Conservation (phyloP, 352 stramenopile species). For the Pythium coloratum region DNA sequence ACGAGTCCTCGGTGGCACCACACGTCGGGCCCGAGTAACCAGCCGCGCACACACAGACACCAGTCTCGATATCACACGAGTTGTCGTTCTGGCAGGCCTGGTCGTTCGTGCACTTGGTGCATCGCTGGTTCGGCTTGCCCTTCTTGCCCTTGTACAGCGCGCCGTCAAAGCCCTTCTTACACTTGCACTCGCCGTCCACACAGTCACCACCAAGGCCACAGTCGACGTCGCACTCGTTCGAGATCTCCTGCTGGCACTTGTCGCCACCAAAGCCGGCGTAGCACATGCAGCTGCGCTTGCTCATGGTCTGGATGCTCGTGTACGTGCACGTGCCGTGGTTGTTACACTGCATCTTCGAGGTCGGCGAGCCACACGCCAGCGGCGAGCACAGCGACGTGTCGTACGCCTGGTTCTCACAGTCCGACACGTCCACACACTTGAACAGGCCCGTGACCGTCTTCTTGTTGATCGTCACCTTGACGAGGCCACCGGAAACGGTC, state of each 20-base stretch:
- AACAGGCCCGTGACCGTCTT: constrained; percentile 51
- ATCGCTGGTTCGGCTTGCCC: constrained; percentile 43
- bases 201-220: constrained; percentile 50
- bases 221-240: constrained; percentile 53
- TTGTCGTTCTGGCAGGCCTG: constrained; percentile 40
- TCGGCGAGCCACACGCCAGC: constrained; percentile 34
- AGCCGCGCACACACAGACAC: constrained; percentile 38
- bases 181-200: constrained; percentile 42
- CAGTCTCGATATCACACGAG: constrained; percentile 34
- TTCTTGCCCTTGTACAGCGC: constrained; percentile 48
- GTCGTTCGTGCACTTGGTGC: constrained; percentile 42
- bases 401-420: constrained; percentile 42
- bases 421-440: constrained; percentile 41
- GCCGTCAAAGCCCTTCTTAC: constrained; percentile 45
- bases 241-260: constrained; percentile 48
- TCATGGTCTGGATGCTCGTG: constrained; percentile 33
- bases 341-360: constrained; percentile 32
- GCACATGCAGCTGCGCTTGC: constrained; percentile 33
- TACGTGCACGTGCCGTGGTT: constrained; percentile 52
- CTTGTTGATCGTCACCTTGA: constrained; percentile 55
- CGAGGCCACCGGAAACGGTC: constrained; percentile 36
- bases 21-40: constrained; percentile 47
- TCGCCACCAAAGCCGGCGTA: constrained; percentile 41
- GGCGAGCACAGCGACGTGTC: constrained; percentile 37
- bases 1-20: constrained; percentile 42